A percentile compares a stretch with the other conserved stretches of the same genome.
These are phyloP conservation scores for Leucocoprinus leucothites DNA, from an alignment of 768 basidiomycete species.

Conservation along the genomic window DNA sequence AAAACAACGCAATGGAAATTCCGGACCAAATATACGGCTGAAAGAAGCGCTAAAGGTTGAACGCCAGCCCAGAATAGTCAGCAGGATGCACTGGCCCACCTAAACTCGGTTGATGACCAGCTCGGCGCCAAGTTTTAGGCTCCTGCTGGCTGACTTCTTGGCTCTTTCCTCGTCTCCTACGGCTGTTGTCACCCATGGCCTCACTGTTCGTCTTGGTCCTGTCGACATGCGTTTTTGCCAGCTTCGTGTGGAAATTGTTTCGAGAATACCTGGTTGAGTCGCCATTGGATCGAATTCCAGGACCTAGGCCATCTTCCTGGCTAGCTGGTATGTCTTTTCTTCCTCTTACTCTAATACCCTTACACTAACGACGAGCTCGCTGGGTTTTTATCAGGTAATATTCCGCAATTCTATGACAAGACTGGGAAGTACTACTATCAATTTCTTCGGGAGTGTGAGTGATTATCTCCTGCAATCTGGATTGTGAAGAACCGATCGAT, in stretches of 20 bases:
- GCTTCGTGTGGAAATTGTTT: background rate
- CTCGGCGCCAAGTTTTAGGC: background rate
- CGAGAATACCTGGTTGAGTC: background rate
- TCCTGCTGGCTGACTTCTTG: background rate
- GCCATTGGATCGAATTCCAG: background rate
- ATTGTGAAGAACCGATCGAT: background rate
- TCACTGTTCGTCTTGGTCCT: background rate
- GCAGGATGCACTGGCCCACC: background rate
- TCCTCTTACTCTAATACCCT: background rate
- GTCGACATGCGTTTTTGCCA: background rate
- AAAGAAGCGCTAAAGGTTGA: no score
- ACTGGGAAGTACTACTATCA: background rate
- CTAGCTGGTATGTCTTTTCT: background rate
- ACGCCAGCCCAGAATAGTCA: background rate
- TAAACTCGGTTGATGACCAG: background rate
- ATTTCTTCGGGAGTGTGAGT: background rate
- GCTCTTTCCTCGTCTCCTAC: background rate
- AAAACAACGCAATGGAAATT: background rate
- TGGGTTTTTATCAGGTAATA: background rate
- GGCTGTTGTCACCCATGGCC: background rate
- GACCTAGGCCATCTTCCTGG: background rate
- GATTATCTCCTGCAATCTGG: background rate
- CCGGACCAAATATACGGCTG: background rate
- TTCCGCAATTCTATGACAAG: background rate
- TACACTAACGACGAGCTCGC: background rate